Percentiles rank a stretch among this genome's conserved stretches.
phyloP scores from a whole-genome alignment of 2,329 filamentous ascomycete genomes.

The Emergomyces orientalis region DNA sequence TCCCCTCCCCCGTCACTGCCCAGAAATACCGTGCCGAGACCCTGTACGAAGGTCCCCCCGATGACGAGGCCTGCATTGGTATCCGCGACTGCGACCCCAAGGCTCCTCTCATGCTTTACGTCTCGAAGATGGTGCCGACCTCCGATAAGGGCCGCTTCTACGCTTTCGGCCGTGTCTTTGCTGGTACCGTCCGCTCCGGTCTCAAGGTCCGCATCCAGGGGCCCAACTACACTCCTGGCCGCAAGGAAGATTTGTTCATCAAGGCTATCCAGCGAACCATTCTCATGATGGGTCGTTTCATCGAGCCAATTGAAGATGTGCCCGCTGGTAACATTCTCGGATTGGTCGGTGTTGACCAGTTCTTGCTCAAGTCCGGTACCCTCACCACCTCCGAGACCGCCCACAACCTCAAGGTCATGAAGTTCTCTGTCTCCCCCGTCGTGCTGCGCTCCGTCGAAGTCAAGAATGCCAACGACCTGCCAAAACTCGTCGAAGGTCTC shows the following conservation, averaged over 20 bases:
- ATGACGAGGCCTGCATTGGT: constrained; percentile 87
- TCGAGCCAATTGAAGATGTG: constrained; percentile 97
- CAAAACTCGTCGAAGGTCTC: constrained; percentile 99
- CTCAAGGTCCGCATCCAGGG: constrained; percentile 99
- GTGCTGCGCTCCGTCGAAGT: constrained; percentile 97
- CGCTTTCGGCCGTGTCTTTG: constrained; percentile 99
- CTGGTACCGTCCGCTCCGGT: constrained; percentile 94
- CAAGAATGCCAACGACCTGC: constrained; percentile 99
- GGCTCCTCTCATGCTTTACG: constrained; percentile 98
- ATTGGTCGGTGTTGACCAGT: constrained; percentile 99
- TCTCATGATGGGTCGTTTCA: constrained; percentile 99
- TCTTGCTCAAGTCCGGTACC: constrained; percentile 99
- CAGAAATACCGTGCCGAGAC: constrained; percentile 98
- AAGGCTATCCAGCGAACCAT: constrained; percentile 99
- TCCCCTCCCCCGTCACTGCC: constrained; percentile 89
- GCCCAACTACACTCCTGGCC: constrained; percentile 94
- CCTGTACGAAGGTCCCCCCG: constrained; percentile 92
- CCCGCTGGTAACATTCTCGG: constrained; percentile 99
- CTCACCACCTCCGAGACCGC: constrained; percentile 93
- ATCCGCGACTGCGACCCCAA: constrained; percentile 98
- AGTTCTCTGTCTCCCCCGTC: constrained; percentile 99
- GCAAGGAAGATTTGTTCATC: constrained; percentile 98
- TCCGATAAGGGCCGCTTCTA: constrained; percentile 99
- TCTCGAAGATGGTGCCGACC: constrained; percentile 99
- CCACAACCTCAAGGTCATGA: constrained; percentile 99